Evolutionary conservation across 768 basidiomycete species (phyloP).

Genomic region (Botryobasidium botryosum): DNA sequence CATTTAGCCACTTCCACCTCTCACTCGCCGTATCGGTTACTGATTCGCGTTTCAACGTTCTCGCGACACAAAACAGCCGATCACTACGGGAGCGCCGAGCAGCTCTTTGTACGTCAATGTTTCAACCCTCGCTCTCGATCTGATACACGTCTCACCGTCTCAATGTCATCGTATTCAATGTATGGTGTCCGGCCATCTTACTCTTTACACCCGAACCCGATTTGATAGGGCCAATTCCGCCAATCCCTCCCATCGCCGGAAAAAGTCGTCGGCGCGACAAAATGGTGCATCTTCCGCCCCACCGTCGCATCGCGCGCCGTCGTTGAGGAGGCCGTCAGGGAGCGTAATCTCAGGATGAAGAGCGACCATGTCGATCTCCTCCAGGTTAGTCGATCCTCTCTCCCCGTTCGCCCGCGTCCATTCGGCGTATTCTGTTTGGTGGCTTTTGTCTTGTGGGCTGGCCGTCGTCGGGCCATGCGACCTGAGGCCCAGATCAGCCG

Average conservation of each 20-base stretch:
- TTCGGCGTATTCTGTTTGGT: not conserved
- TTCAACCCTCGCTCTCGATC: not conserved
- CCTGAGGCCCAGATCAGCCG: slow-evolving; percentile 2
- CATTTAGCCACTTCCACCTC: not conserved
- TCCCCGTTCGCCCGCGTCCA: slow-evolving; percentile 1
- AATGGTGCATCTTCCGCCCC: slow-evolving; percentile 67
- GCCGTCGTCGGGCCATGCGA: too few relatives aligned
- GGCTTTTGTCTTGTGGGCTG: slow-evolving; percentile 5
- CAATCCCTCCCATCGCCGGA: slow-evolving; percentile 25
- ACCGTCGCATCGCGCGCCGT: slow-evolving; percentile 32
- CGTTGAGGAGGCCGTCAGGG: slow-evolving; percentile 47
- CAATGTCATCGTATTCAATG: not conserved
- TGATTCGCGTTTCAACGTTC: slow-evolving; percentile 8
- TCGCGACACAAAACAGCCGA: slow-evolving; percentile 35
- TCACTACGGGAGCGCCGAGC: slow-evolving; percentile 73
- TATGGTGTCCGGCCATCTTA: not conserved
- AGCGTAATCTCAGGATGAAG: slow-evolving; percentile 25
- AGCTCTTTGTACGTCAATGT: slow-evolving; percentile 44
- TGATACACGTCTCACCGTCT: slow-evolving; percentile 1
- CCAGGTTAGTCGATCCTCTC: slow-evolving; percentile 46
- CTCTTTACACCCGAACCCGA: not conserved
- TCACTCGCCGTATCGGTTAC: slow-evolving; percentile 6
- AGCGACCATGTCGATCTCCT: slow-evolving; percentile 39
- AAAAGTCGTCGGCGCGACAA: slow-evolving; percentile 54
- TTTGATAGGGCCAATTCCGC: slow-evolving; percentile 49